These are phyloP conservation scores for Paraleonurus japonicus DNA, from an alignment of 257 asterid species.

Conservation along the genomic window DNA sequence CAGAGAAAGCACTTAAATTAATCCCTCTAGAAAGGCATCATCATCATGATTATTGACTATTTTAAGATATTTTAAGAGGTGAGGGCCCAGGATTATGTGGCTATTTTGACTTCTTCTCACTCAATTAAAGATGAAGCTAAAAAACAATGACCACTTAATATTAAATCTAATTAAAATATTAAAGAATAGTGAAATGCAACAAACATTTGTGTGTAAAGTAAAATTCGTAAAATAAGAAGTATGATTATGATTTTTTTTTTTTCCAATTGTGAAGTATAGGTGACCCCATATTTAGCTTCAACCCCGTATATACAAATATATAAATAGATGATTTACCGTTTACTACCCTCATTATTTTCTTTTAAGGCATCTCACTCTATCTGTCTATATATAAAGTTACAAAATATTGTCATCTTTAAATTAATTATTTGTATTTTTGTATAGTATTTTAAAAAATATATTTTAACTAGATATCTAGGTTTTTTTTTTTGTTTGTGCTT, in stretches of 20 bases:
- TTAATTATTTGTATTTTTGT: too few relatives aligned
- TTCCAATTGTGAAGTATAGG: conserved; percentile 8
- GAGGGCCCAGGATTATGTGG: conserved; percentile 30
- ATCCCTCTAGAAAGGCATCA: conserved; percentile 17
- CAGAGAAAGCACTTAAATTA: conserved; percentile 27
- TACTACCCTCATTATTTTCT: too few relatives aligned
- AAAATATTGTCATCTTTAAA: background rate
- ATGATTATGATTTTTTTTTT: background rate
- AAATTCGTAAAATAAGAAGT: background rate
- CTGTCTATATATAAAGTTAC: background rate
- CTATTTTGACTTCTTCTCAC: conserved; percentile 16
- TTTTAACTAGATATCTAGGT: too few relatives aligned
- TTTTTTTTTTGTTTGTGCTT: background rate
- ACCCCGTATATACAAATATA: background rate
- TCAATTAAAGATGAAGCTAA: conserved; percentile 1
- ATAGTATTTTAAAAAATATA: too few relatives aligned
- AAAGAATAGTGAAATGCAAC: background rate
- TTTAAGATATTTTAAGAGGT: conserved; percentile 29
- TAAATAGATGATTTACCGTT: too few relatives aligned
- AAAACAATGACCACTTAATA: conserved; percentile 23
- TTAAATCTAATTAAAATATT: conserved; percentile 1
- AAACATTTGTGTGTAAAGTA: conserved; percentile 8
- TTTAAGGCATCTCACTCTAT: too few relatives aligned
- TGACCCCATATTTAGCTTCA: background rate
- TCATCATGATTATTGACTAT: conserved; percentile 18